Percentiles rank a stretch among this genome's conserved stretches.
Conservation (phyloP, 225 moss, liverwort and hornwort genomes). For the Polytrichum commune region DNA sequence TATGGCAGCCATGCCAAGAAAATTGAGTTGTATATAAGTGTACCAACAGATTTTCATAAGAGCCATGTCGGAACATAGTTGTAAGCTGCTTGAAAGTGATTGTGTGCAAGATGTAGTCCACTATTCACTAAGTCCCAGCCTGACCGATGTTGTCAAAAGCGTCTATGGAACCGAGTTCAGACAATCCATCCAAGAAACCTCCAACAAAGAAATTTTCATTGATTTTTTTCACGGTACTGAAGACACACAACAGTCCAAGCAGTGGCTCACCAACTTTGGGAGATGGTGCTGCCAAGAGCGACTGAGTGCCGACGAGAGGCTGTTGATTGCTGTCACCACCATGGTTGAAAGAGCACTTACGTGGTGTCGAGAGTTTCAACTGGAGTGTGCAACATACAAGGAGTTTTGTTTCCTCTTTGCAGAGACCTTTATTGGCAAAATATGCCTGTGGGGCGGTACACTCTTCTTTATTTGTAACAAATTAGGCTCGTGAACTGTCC, state of each 20-base stretch:
- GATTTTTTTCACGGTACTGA: background rate
- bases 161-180: background rate
- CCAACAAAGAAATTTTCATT: background rate
- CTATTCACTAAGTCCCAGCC: background rate
- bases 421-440: slow-evolving; percentile 6
- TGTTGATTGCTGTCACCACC: background rate
- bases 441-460: slow-evolving; percentile 5
- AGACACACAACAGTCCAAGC: background rate
- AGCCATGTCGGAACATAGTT: no score
- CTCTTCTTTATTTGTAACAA: background rate
- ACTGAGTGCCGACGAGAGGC: slow-evolving; percentile 5
- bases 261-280: slow-evolving; percentile 3
- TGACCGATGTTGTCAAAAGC: background rate
- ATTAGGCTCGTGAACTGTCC: no score
- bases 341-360: slow-evolving; percentile 3
- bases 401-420: slow-evolving; percentile 9
- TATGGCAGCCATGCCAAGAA: no score
- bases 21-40: no score
- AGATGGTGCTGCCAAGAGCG: slow-evolving; percentile 5
- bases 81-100: background rate
- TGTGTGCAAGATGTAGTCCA: background rate
- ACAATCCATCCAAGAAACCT: background rate
- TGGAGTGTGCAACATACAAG: slow-evolving; percentile 14
- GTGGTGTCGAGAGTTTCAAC: slow-evolving; percentile 4
- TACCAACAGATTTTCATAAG: no score